These are phyloP conservation scores for Andrographis paniculata DNA, from an alignment of 305 asterid genomes.

Conservation along the genomic window DNA sequence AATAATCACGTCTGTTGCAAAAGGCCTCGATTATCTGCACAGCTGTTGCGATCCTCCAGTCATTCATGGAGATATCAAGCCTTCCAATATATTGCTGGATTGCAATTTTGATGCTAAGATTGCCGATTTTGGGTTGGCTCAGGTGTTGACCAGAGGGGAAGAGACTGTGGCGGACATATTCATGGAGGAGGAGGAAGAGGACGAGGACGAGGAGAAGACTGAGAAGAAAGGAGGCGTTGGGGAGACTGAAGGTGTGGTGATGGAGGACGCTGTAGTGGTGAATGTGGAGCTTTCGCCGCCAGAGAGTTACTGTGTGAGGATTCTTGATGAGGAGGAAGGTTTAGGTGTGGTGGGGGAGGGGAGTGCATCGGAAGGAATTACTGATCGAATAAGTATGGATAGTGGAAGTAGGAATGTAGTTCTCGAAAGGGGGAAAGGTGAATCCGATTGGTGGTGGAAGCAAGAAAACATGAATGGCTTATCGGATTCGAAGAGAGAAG, in stretches of 20 bases:
- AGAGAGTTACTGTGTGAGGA: constrained; percentile 40
- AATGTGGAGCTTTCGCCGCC: constrained; percentile 55
- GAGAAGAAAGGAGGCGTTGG: constrained; percentile 54
- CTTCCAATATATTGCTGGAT: constrained; percentile 75
- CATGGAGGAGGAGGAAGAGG: constrained; percentile 33
- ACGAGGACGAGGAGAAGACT: constrained; percentile 24
- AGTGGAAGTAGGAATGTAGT: constrained; percentile 40
- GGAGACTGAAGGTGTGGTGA: constrained; percentile 49
- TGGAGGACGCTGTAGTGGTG: constrained; percentile 55
- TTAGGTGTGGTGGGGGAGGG: constrained; percentile 36
- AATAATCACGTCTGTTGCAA: constrained; percentile 44
- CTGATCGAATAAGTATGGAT: constrained; percentile 55
- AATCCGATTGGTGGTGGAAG: constrained; percentile 94
- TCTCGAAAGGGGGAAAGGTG: constrained; percentile 37
- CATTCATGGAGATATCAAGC: constrained; percentile 78
- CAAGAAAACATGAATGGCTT: constrained; percentile 57
- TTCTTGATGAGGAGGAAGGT: constrained; percentile 34
- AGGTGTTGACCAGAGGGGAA: constrained; percentile 41
- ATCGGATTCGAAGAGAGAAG: constrained; percentile 73
- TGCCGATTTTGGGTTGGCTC: constrained; percentile 87
- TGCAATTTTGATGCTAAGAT: constrained; percentile 64
- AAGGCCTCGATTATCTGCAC: constrained; percentile 67
- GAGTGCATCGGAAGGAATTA: constrained; percentile 47
- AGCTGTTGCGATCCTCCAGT: constrained; percentile 60
- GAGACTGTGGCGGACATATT: constrained; percentile 23